Base-by-base conservation (phyloP, 2,329 filamentous ascomycete species). In the Cercospora citrullina region DNA sequence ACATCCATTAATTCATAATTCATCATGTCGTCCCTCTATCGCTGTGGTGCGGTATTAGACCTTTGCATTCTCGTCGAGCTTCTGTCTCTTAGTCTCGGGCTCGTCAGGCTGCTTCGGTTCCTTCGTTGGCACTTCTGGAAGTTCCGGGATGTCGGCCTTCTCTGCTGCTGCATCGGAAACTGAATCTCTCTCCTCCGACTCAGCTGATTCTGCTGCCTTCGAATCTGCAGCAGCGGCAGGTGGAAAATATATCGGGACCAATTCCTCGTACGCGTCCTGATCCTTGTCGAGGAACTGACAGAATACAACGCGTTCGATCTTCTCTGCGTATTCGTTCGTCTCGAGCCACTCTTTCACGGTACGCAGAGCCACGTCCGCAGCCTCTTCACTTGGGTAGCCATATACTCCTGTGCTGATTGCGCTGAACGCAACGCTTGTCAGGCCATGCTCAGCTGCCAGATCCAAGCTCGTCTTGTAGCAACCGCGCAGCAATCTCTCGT, bases 401-500 rank as follows among this genome's bases (percentile, higher is more conserved):
- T 97, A 98, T 1, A 97, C 79, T 0, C 94, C 95, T 0, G 94
- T 97, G 76, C 93, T 96, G 68, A 98, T 85, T 21, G 88, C 90
- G 48, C 90, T 88, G 74, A 99, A 97, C 0, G 92, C 95, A 65
- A 98, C 85, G 57, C 87, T 92, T 76, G 84, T 87, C 74, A 91
- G 86, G 1, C 83, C 84, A 64, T 90, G 84, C 62, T 88, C 79
- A 0, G 88, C 88, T 0, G 93, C 93, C n/a, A 96, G 77, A 74
- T 90, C 81, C 67, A 98, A 79, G 73, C 89, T 90, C 51, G 82
- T 87, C 7, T 82, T 83, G 78, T 99, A 99, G 81, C 93, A 90
- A 72, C 76, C 79, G 67, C 81, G 85, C 77, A 90, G 77, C 42
- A 87, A 74, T 67, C 77, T 74, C 14, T 79, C 76, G 31, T 80